Evolutionary conservation across 768 basidiomycete species (phyloP), one percentile per base, ranked within the genome.

Genomic region (Pulveroboletus ravenelii): DNA sequence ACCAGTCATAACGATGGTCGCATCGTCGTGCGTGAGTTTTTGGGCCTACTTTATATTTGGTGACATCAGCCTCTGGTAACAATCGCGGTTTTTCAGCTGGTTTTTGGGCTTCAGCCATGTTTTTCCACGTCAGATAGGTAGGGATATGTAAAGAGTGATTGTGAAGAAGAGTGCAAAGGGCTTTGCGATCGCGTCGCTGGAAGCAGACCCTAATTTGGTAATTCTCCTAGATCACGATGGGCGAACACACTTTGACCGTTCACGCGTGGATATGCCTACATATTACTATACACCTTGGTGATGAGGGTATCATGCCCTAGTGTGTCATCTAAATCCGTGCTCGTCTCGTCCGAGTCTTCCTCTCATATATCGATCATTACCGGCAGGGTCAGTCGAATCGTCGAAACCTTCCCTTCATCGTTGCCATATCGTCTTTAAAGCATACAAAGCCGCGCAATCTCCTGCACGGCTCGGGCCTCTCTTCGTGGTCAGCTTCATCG

Each of bases 21-120:
- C 50, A 30, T 29, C 30, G 59, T 62, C 59, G 62, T 60, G 31
- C 41, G 31, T 43, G 20, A 45, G n/a, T 43, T 48, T 46, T 23
- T 42, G 45, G 41, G 53, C 66, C 51, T 56, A 89, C 89, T 77
- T 92, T 92, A 74, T 92, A 92, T 69, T 92, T 92, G 15, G 89
- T 90, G 63, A 91, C 71, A 72, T 92, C 89, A 12, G 75, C 78
- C 67, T 89, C 86, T 15, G 77, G 72, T 40, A 83, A 78, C 51
- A 83, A 76, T 50, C 72, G 68, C 14, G 74, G 63, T 55, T 82
- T 80, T 64, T 82, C 80, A 53, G 72, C 73, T 67, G 64, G 60
- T 50, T 68, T 65, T 3, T 67, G 67, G 14, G 75, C 61, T 60
- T 87, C 87, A 49, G 85, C 75, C 87, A 89, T 88, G 52, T 54